These are phyloP conservation scores for Cryptococcus neoformans DNA, from an alignment of 1,284 basidiomycete genomes.

Conservation along the genomic window DNA sequence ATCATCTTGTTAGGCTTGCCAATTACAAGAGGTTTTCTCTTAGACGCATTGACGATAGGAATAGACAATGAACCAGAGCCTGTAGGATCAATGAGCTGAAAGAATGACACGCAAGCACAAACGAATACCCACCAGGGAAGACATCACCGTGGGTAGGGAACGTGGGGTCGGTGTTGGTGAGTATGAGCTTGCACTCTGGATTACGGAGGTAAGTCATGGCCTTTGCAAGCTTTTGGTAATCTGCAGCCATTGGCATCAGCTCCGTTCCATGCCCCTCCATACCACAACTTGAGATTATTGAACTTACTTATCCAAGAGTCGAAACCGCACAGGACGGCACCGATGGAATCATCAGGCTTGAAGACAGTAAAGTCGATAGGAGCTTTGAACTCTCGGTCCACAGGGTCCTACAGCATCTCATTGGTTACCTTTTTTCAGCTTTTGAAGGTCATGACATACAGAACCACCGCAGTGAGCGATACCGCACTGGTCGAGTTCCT, in stretches of 20 bases:
- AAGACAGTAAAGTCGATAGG: constrained; percentile 69
- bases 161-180: constrained; percentile 90
- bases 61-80: constrained; percentile 75
- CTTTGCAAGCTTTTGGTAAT: constrained; percentile 91
- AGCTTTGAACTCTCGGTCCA: constrained; percentile 70
- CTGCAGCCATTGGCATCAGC: constrained; percentile 40
- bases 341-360: constrained; percentile 71
- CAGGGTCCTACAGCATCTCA: constrained; percentile 61
- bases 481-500: constrained; percentile 83
- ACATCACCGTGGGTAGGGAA: constrained; percentile 76
- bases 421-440: not conserved
- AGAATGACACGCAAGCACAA: not conserved
- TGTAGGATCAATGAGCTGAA: constrained; percentile 2
- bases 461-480: constrained; percentile 80
- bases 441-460: constrained; percentile 52
- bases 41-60: constrained; percentile 67
- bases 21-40: constrained; percentile 69
- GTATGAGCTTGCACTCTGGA: constrained; percentile 77
- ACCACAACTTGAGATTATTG: no score
- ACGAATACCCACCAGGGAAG: constrained; percentile 63
- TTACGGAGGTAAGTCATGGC: constrained; percentile 88
- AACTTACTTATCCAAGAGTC: constrained; percentile 51
- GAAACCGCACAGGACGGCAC: constrained; percentile 86
- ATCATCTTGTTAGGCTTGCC: constrained; percentile 91
- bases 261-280: no score